Base-by-base conservation (phyloP, 179 eudicot genomes). In the Amaranthus tricolor region DNA sequence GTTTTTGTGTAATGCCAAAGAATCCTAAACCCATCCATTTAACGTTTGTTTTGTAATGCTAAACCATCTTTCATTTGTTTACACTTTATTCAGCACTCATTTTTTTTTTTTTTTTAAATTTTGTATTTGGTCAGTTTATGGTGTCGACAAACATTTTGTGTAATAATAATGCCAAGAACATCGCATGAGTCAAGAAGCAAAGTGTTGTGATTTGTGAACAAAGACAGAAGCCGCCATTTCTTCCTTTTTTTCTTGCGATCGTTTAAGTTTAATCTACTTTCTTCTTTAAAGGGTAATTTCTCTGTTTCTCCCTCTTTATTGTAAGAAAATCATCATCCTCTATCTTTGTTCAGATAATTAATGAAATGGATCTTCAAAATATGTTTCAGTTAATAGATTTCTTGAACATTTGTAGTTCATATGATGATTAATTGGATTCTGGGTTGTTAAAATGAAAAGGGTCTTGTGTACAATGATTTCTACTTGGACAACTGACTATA, bases 361-460 rank as follows among this genome's bases (percentile, higher is more conserved):
- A 59, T 31, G 20, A 16, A 31, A 40, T 13, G 16, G 47, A 11
- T 9, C 3, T 31, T 31, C 40, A 31, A 31, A 31, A 31, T 31
- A 31, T 31, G 40, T 31, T 31, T 31, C 40, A 31, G 3, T 49
- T 69, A 19, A 24, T 49, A 20, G 59, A 44, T 5, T 76, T 68
- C 49, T 59, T 47, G 24, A 19, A n/a, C 7, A 50, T 68, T 62
- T 24, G 52, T 44, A 19, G 40, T 31, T 31, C 3, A 31, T 72
- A 49, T 40, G 24, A 53, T 62, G 66, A 65, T 71, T 71, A 21
- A 13, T 56, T 31, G 31, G 55, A 44, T 70, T 1, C 54, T 69
- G 59, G 49, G 61, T 17, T 74, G 72, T 54, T 54, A 16, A 24
- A 74, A 57, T 44, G 17, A 58, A 56, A 50, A 47, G 66, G 61